Conservation (phyloP, 2,329 filamentous ascomycete genomes). For the Stagonosporopsis rhizophila region DNA sequence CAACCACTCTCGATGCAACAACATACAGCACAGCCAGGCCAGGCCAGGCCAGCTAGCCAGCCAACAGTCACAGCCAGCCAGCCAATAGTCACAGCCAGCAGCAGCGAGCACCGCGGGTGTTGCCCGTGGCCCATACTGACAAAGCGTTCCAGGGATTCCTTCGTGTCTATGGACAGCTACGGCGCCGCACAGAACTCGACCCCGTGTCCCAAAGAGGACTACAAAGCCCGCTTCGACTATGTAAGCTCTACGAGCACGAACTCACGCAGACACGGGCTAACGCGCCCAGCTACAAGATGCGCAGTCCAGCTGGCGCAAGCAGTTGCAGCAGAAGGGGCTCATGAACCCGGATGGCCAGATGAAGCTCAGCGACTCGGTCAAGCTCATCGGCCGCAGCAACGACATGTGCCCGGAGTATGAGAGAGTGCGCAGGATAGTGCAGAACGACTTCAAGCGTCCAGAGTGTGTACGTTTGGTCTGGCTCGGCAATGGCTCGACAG, state of each 20-base stretch:
- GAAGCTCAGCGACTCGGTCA: slow-evolving; percentile 66
- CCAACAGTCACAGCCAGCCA: too few relatives aligned
- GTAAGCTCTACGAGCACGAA: slow-evolving; percentile 24
- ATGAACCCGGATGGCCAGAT: slow-evolving; percentile 65
- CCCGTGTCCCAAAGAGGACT: slow-evolving; percentile 33
- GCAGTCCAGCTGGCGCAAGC: slow-evolving; percentile 46
- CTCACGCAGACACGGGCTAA: slow-evolving; percentile 14
- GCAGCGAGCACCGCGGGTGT: slow-evolving; percentile 12
- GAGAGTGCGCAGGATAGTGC: slow-evolving; percentile 66
- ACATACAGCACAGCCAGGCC: too few relatives aligned
- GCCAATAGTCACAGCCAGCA: background rate
- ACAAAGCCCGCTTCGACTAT: slow-evolving; percentile 32
- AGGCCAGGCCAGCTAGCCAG: too few relatives aligned
- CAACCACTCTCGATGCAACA: background rate
- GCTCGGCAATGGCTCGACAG: background rate
- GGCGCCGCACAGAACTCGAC: slow-evolving; percentile 28
- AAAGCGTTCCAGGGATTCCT: slow-evolving; percentile 14
- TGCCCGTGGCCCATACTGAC: slow-evolving; percentile 36
- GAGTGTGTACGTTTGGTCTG: slow-evolving; percentile 59
- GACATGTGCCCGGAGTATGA: slow-evolving; percentile 72
- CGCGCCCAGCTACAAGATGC: slow-evolving; percentile 26
- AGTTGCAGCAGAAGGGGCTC: slow-evolving; percentile 40
- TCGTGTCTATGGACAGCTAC: slow-evolving; percentile 7
- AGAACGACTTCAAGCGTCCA: slow-evolving; percentile 66
- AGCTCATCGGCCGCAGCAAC: slow-evolving; percentile 65